Base-by-base conservation (phyloP, 1,284 basidiomycete genomes). In the Apiotrichum montevideense region DNA sequence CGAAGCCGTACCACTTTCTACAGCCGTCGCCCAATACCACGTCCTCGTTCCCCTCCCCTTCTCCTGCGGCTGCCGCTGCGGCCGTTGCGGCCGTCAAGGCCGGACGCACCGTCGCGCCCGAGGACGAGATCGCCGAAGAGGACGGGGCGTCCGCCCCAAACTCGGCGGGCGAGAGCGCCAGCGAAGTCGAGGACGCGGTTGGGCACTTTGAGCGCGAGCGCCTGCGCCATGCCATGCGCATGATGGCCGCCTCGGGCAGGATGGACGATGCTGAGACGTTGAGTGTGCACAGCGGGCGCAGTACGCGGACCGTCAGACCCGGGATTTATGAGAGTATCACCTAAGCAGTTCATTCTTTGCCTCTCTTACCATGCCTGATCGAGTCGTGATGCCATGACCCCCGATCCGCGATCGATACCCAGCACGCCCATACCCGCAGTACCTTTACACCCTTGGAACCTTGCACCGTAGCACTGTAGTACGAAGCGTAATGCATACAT, bases 131-230 rank as follows among this genome's bases (percentile, higher is more conserved):
- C 14, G 21, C 41, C 7, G 50, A 51, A 9, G 50, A 51, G n/a
- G 50, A 51, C 41, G 50, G 50, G 9, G 51, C 15, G 21, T 33
- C 37, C 13, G 39, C 32, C 21, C 44, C 45, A 15, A 44, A 39
- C 37, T 33, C 37, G 5, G 45, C 52, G 14, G 32, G 35, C 32
- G 50, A 42, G 29, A 46, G 41, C 14, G 55, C 51, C 14, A 57
- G 53, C n/a, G 57, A 58, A 29, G 53, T 55, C 21, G 57, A 55
- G 29, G 57, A 58, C 40, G 14, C 34, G 21, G 42, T 55, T 35
- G 14, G 6, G 29, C 10, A 9, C 8, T 33, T 3, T 15, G 14
- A 6, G 14, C n/a, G 46, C 7, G 21, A 35, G n/a, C 21, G 21
- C 21, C 21, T 21, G 21, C 21, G 21, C 21, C 21, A 21, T 21